Percentiles rank a stretch among this genome's conserved stretches.
Evolutionary conservation across 345 rosid genomes (phyloP).

Genomic region (Limnanthes douglasii): DNA sequence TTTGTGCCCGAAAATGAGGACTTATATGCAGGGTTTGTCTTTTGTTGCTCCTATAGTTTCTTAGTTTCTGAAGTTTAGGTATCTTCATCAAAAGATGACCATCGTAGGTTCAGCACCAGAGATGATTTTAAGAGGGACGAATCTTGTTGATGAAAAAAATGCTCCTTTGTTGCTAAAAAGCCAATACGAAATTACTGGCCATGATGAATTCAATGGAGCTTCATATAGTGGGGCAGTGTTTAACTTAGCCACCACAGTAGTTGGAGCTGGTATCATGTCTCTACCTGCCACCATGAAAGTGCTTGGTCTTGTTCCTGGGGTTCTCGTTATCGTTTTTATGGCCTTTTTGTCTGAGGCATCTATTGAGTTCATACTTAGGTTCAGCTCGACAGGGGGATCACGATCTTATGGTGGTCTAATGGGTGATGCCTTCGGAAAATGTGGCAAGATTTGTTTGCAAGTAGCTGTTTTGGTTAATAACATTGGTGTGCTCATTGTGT

Average conservation of each 20-base stretch:
- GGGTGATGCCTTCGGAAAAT: conserved; percentile 77
- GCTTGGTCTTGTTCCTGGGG: conserved; percentile 65
- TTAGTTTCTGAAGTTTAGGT: no score
- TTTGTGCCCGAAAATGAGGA: no score
- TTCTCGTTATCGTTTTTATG: conserved; percentile 60
- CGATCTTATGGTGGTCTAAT: conserved; percentile 69
- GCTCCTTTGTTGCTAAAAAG: conserved; percentile 49
- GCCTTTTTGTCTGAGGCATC: conserved; percentile 79
- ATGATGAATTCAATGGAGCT: conserved; percentile 78
- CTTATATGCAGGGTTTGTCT: no score
- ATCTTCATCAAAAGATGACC: conserved; percentile 46
- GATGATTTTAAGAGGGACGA: conserved; percentile 23
- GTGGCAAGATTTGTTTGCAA: conserved; percentile 54
- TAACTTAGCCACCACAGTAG: conserved; percentile 68
- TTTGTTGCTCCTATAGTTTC: no score
- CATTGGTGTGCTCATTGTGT: conserved; percentile 79
- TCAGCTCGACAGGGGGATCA: conserved; percentile 47
- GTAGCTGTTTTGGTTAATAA: conserved; percentile 54
- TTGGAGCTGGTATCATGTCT: conserved; percentile 96
- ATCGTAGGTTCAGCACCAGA: conserved; percentile 24
- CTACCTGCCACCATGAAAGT: conserved; percentile 84
- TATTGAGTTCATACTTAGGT: conserved; percentile 67
- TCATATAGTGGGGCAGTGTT: conserved; percentile 86
- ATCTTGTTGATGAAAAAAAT: conserved; percentile 22
- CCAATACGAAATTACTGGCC: conserved; percentile 31